Base-by-base conservation (phyloP, 768 basidiomycete species). In the Postia placenta region DNA sequence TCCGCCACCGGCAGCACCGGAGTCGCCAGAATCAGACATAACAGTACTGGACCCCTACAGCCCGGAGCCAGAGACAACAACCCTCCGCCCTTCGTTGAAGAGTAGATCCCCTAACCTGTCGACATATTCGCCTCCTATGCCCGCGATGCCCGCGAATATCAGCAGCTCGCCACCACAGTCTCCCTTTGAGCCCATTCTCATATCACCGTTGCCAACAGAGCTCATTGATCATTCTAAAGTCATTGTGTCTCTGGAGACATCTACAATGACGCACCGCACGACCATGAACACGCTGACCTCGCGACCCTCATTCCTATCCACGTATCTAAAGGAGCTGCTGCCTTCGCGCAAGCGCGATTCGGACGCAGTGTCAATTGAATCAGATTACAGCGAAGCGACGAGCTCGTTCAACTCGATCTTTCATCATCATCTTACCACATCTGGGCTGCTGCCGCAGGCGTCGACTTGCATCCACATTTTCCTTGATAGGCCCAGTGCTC, bases 231-330 rank as follows among this genome's bases (percentile, higher is more conserved):
- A 75, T 9, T 74, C 77, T 9, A 80, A 80, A 56, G 67, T 81
- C 27, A 79, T 91, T 43, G 74, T 92, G 42, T 79, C 80, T 2
- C 56, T 92, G 40, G 88, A 92, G 65, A 89, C 89, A 14, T 81
- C 79, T 55, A 86, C 86, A 0, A 59, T 69, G 25, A 80, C 81
- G 0, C 75, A 79, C 59, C 76, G 77, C 50, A 87, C 87, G 3
- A 85, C 83, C 0, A 64, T 88, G 45, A 69, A 70, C 17, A 87
- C 89, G 3, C 63, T 92, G 40, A 72, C 69, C 2, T 87, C 87
- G 11, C 79, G 84, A 3, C 77, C 83, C 0, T 90, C 88, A 0
- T 69, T 78, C 53, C 74, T 91, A 12, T 73, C 85, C 0, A 69
- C 54, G 25, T 66, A 62, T 42, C 55, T 64, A 24, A 54, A 60